Evolutionary conservation across 2,329 filamentous ascomycete species (phyloP).

Genomic region (Cordyceps cateniannulata): DNA sequence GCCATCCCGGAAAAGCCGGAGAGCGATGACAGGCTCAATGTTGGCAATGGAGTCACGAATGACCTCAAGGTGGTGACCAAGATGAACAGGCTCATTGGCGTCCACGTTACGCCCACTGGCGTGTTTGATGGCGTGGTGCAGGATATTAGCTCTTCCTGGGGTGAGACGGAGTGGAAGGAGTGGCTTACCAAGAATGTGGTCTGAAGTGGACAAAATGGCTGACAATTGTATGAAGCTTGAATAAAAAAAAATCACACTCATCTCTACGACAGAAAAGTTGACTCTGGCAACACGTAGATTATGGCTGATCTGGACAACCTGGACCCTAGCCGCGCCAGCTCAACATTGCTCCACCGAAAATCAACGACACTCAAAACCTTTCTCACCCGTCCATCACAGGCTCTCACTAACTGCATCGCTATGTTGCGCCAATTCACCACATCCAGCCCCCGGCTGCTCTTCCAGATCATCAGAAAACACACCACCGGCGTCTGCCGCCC

Average conservation of each 20-base stretch:
- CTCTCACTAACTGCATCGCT: background rate
- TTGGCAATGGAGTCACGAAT: slow-evolving; percentile 74
- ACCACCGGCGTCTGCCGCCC: background rate
- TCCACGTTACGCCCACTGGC: slow-evolving; percentile 89
- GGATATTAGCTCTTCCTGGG: slow-evolving; percentile 74
- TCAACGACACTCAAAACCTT: background rate
- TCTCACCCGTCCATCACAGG: background rate
- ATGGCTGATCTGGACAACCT: background rate
- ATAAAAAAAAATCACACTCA: background rate
- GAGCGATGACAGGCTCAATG: slow-evolving; percentile 64
- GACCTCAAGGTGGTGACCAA: slow-evolving; percentile 82
- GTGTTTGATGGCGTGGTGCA: slow-evolving; percentile 82
- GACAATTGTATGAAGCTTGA: background rate
- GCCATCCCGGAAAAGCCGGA: slow-evolving; percentile 61
- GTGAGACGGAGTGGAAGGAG: slow-evolving; percentile 73
- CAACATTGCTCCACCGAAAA: slow-evolving; percentile 4
- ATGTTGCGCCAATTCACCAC: background rate
- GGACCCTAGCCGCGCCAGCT: background rate
- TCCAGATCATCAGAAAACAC: background rate
- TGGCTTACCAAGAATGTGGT: slow-evolving; percentile 60
- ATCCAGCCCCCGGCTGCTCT: background rate
- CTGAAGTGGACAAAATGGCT: slow-evolving; percentile 20
- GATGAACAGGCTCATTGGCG: slow-evolving; percentile 68
- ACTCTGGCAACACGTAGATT: background rate
- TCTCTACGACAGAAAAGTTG: background rate